phyloP scores from a whole-genome alignment of 2,329 filamentous ascomycete species.

The Capronia americana region DNA sequence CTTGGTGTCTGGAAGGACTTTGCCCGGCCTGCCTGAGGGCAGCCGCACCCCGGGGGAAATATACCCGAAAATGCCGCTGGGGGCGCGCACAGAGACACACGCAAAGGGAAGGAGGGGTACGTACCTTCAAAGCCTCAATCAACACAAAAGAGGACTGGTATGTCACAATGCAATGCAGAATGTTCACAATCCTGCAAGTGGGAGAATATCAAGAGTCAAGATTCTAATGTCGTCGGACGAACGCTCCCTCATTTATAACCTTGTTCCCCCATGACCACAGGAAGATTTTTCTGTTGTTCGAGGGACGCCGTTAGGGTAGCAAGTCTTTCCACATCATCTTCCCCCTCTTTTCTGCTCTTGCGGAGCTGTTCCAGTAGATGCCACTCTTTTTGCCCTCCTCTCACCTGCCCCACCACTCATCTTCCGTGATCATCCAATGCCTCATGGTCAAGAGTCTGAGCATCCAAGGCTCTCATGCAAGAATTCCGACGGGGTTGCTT shows the following conservation, averaged over 20 bases:
- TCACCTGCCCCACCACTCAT: conserved; percentile 27
- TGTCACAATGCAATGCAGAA: conserved; percentile 1
- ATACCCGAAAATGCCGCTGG: conserved; percentile 5
- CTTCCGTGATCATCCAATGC: conserved; percentile 16
- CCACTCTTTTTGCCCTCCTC: conserved; percentile 10
- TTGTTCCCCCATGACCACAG: conserved; percentile 6
- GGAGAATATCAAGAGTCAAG: conserved; percentile 11
- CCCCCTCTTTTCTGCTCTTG: conserved; percentile 24
- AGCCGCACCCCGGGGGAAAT: conserved; percentile 5
- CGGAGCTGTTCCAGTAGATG: conserved; percentile 27
- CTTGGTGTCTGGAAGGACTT: conserved; percentile 2
- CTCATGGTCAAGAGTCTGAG: conserved; percentile 5
- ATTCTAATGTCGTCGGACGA: conserved; percentile 26
- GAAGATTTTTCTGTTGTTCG: conserved; percentile 17
- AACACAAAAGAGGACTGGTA: conserved; percentile 5
- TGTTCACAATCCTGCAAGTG: background rate
- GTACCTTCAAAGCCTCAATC: conserved; percentile 26
- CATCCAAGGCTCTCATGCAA: conserved; percentile 13
- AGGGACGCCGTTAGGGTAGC: background rate
- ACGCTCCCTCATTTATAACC: conserved; percentile 25
- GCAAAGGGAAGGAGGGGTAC: conserved; percentile 12
- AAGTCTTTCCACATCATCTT: conserved; percentile 17
- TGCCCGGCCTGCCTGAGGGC: conserved; percentile 6
- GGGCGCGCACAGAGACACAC: background rate
- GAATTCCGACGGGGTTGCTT: conserved; percentile 6